Conservation (phyloP, 2,329 filamentous ascomycete genomes). For the Diaporthe vaccinii region DNA sequence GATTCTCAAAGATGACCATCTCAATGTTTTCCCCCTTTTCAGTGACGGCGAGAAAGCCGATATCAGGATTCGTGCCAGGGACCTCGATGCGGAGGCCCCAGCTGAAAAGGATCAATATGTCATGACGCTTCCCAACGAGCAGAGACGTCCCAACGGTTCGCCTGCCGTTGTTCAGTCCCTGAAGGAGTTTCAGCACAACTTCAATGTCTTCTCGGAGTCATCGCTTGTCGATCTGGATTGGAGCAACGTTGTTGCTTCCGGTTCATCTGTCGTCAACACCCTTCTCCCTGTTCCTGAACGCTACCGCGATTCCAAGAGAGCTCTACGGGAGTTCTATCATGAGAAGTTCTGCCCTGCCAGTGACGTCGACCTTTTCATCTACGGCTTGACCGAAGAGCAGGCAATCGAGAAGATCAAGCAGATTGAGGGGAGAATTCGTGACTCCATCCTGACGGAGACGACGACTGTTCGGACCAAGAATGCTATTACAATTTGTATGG, state of each 20-base stretch:
- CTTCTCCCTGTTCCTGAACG: conserved; percentile 78
- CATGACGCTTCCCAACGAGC: conserved; percentile 73
- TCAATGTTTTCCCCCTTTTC: conserved; percentile 79
- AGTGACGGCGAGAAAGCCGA: conserved; percentile 62
- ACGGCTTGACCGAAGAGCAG: conserved; percentile 81
- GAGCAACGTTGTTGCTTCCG: conserved; percentile 85
- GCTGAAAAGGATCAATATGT: conserved; percentile 76
- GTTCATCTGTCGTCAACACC: conserved; percentile 84
- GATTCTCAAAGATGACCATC: conserved; percentile 65
- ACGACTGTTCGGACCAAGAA: conserved; percentile 90
- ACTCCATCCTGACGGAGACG: conserved; percentile 85
- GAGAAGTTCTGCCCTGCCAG: conserved; percentile 85
- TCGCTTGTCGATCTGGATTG: conserved; percentile 83
- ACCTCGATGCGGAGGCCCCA: conserved; percentile 68
- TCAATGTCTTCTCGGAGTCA: conserved; percentile 85
- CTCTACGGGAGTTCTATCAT: conserved; percentile 82
- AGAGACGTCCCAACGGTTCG: conserved; percentile 73
- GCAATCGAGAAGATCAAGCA: conserved; percentile 87
- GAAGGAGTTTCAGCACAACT: conserved; percentile 82
- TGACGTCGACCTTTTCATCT: conserved; percentile 89
- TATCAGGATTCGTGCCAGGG: conserved; percentile 73
- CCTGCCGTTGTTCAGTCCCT: conserved; percentile 77
- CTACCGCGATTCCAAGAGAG: conserved; percentile 73
- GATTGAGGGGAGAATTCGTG: conserved; percentile 81
- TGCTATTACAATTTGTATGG: conserved; percentile 80